Evolutionary conservation across 306 rosid species (phyloP), one percentile per base, ranked within the genome.

Genomic region (Quercus aquifolioides): DNA sequence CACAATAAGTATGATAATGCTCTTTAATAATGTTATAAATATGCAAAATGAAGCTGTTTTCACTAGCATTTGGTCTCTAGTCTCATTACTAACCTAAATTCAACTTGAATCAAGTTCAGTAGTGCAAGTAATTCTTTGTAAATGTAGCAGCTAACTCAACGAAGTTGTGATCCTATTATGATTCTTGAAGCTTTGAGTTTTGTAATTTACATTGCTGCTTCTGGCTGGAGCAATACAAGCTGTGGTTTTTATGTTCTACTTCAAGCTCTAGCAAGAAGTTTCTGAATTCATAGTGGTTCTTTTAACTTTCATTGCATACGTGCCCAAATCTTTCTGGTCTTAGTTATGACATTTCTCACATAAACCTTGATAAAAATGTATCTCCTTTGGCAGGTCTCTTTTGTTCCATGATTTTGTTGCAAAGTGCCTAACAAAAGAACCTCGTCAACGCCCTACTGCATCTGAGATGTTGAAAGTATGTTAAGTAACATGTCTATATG

Each of bases 371-470:
- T 83, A 51, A 54, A 46, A 73, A 75, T 49, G 68, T 63, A 35
- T 77, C 82, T 85, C 76, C 77, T 74, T 78, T 81, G 86, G 68
- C 86, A 93, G 99, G 99, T 95, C 99, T 78, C 87, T 95, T 23
- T 81, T 91, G 88, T 93, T 95, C 87, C 99, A 95, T 78, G 99
- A 95, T 86, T 95, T 95, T 88, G 91, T 95, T 77, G 99, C 99
- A 0, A 95, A 95, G 85, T 90, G 97, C 88, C 90, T 95, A 71
- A 95, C 98, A 54, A 95, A 95, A 84, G 99, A 95, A 68, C 96
- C 99, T 62, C 98, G 98, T 23, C 81, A 85, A 79, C 99, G 99
- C 30, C 99, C 99, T 59, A 81, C 93, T 41, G 98, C 99, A 79
- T 78, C 91, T 79, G 99, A 95, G 90, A 90, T 95, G 99, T 83